Evolutionary conservation across 1,284 basidiomycete species (phyloP).

Genomic region (Ustilago loliicola): DNA sequence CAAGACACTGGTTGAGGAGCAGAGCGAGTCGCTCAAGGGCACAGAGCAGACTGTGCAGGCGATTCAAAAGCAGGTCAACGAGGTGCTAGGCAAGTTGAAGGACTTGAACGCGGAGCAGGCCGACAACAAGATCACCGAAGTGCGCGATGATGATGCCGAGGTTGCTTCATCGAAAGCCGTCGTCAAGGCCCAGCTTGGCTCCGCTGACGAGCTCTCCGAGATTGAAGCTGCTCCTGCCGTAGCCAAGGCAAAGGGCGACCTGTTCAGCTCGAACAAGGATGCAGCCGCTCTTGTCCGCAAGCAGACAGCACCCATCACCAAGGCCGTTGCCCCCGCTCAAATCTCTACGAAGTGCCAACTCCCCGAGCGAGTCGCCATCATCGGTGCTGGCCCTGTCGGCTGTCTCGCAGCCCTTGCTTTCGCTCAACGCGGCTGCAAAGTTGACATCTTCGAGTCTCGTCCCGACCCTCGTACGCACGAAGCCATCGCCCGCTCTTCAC

Average conservation of each 20-base stretch:
- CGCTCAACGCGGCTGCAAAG: conserved; percentile 87
- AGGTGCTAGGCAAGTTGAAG: conserved; percentile 21
- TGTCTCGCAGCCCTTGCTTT: conserved; percentile 89
- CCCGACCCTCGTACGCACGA: conserved; percentile 72
- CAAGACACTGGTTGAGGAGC: conserved; percentile 48
- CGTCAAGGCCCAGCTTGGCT: background rate
- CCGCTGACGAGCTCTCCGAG: conserved; percentile 15
- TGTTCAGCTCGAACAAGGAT: background rate
- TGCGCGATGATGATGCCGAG: conserved; percentile 1
- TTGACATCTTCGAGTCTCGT: conserved; percentile 90
- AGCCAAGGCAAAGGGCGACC: background rate
- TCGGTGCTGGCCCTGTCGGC: conserved; percentile 93
- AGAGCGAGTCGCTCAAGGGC: conserved; percentile 32
- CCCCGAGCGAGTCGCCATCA: conserved; percentile 71
- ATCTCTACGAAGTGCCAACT: conserved; percentile 28
- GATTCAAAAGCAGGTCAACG: conserved; percentile 15
- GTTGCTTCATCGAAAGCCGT: background rate
- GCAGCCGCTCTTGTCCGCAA: background rate
- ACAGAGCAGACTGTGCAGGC: conserved; percentile 21
- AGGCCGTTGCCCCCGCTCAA: conserved; percentile 3
- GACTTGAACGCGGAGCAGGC: conserved; percentile 12
- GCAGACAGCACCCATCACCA: background rate
- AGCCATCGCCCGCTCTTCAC: conserved; percentile 39
- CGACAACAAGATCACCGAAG: conserved; percentile 5
- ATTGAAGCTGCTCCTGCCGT: background rate